phyloP scores from a whole-genome alignment of 345 rosid species.

The Cardamine resedifolia region DNA sequence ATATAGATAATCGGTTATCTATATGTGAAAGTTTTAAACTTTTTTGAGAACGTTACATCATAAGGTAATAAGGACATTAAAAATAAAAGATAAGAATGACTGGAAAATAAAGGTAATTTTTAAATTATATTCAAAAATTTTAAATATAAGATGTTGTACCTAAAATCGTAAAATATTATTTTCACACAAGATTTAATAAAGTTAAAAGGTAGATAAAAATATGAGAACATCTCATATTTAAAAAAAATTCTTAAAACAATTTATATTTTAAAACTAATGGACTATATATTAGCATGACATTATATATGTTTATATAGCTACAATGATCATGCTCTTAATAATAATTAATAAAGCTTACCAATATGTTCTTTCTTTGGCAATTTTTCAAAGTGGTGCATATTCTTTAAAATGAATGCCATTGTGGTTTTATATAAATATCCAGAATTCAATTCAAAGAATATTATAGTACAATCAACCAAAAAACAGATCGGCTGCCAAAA shows the following conservation, averaged over 20 bases:
- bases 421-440: background rate
- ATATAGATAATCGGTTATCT: background rate
- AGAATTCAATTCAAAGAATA: constrained; percentile 11
- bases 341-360: no score
- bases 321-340: no score
- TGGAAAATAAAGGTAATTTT: background rate
- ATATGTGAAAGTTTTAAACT: background rate
- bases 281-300: constrained; percentile 6
- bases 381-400: constrained; percentile 11
- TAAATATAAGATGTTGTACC: no score
- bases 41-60: background rate
- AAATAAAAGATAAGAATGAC: background rate
- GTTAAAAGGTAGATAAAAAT: no score
- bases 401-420: background rate
- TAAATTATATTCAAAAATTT: no score
- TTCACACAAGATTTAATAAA: no score
- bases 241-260: no score
- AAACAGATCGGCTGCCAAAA: constrained; percentile 40
- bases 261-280: no score
- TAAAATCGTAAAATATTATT: no score
- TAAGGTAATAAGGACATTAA: background rate
- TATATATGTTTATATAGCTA: no score
- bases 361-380: background rate
- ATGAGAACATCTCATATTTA: no score
- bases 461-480: constrained; percentile 13